These are phyloP conservation scores for Crithidia bombi DNA, from an alignment of 208 protist genomes.

Conservation along the genomic window DNA sequence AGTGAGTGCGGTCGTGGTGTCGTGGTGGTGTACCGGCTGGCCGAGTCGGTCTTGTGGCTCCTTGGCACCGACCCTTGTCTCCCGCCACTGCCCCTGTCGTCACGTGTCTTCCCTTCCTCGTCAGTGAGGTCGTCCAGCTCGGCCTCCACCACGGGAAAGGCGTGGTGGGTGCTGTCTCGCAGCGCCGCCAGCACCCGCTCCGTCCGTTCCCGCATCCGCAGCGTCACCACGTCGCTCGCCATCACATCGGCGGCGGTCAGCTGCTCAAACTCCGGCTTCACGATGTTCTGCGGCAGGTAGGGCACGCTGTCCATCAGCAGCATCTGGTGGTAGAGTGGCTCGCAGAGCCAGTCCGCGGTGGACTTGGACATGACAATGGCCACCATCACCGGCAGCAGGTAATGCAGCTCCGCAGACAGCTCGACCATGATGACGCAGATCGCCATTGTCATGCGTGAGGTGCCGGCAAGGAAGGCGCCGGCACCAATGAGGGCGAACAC, in stretches of 20 bases:
- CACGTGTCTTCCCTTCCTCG: background rate
- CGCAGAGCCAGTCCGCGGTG: conserved; percentile 86
- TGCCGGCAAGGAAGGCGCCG: conserved; percentile 90
- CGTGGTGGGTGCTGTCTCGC: conserved; percentile 83
- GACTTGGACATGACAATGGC: conserved; percentile 92
- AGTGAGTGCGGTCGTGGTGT: conserved; percentile 1
- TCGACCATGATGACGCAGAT: conserved; percentile 96
- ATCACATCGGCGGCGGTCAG: conserved; percentile 92
- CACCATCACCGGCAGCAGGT: conserved; percentile 94
- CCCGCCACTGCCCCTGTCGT: background rate
- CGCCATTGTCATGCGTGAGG: conserved; percentile 93
- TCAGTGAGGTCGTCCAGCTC: background rate
- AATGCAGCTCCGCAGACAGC: conserved; percentile 92
- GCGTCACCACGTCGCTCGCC: conserved; percentile 75
- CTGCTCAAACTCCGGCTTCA: conserved; percentile 82
- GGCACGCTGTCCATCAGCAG: conserved; percentile 90
- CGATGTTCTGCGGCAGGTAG: conserved; percentile 75
- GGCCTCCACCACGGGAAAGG: conserved; percentile 90
- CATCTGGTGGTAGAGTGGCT: conserved; percentile 93
- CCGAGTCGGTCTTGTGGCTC: background rate
- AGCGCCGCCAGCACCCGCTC: conserved; percentile 74
- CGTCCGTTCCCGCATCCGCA: conserved; percentile 70
- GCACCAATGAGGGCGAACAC: conserved; percentile 94
- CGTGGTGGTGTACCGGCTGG: background rate
- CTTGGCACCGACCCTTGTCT: no score